Conservation (phyloP, 1,284 basidiomycete genomes). For the Malassezia vespertilionis region DNA sequence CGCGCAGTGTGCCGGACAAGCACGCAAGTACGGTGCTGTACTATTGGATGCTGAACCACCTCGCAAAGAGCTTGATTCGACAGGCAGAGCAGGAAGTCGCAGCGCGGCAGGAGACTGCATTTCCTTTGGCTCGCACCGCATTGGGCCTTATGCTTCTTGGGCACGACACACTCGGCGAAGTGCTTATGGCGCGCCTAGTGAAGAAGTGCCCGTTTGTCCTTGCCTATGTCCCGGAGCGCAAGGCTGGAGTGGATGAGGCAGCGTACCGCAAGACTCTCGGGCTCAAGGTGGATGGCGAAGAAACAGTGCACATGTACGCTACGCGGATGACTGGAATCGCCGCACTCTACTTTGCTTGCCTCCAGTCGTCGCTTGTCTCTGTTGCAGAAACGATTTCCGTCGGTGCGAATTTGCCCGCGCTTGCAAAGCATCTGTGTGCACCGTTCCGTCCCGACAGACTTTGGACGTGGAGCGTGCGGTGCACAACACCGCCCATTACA, state of each 20-base stretch:
- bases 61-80: constrained; percentile 74
- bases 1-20: constrained; percentile 35
- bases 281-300: constrained; percentile 51
- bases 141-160: constrained; percentile 57
- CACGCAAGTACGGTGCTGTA: constrained; percentile 51
- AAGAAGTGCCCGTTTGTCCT: constrained; percentile 61
- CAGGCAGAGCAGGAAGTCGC: constrained; percentile 92
- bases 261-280: constrained; percentile 63
- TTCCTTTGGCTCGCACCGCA: constrained; percentile 68
- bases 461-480: constrained; percentile 40
- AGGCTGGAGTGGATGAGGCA: constrained; percentile 48
- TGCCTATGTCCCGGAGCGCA: constrained; percentile 48
- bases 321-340: constrained; percentile 69
- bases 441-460: constrained; percentile 28
- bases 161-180: constrained; percentile 57
- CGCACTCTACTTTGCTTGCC: constrained; percentile 74
- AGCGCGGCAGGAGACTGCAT: constrained; percentile 72
- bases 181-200: constrained; percentile 73
- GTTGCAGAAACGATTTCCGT: constrained; percentile 14
- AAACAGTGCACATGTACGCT: constrained; percentile 57
- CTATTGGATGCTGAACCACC: constrained; percentile 67
- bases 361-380: constrained; percentile 48
- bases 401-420: not conserved
- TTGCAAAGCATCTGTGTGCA: constrained; percentile 17
- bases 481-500: constrained; percentile 27